These are phyloP conservation scores for Talaromyces sp. DNA, from an alignment of 2,329 filamentous ascomycete species.

Conservation along the genomic window DNA sequence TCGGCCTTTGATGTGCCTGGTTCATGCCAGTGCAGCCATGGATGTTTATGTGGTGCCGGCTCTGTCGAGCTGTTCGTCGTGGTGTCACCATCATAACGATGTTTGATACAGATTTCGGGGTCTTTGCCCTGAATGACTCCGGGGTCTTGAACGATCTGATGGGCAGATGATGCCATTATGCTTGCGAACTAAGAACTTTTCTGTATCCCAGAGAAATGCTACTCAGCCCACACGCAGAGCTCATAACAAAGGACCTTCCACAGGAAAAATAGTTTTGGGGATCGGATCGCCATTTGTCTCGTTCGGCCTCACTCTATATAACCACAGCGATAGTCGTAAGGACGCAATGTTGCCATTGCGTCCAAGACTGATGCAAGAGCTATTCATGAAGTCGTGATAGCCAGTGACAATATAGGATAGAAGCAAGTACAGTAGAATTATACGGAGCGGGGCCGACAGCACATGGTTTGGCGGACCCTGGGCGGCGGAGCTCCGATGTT, in stretches of 20 bases:
- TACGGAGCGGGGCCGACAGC: background rate
- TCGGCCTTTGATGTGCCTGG: conserved; percentile 23
- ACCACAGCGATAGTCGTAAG: background rate
- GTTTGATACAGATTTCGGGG: background rate
- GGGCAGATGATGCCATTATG: background rate
- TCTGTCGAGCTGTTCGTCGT: background rate
- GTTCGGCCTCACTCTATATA: background rate
- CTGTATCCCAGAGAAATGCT: background rate
- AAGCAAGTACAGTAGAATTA: background rate
- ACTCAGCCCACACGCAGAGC: background rate
- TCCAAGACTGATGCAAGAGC: background rate
- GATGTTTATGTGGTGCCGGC: background rate
- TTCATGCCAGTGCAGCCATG: conserved; percentile 13
- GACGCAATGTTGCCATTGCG: background rate
- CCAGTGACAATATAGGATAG: background rate
- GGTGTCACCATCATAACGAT: background rate
- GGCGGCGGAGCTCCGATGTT: background rate
- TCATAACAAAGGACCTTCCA: background rate
- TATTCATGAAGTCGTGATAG: background rate
- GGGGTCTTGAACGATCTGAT: background rate
- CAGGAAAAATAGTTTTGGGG: background rate
- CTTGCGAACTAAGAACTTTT: background rate
- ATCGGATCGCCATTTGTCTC: background rate
- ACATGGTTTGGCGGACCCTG: background rate
- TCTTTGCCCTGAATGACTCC: background rate